Conservation (phyloP, 805 yeast genomes). For the Cyberlindnera misumaiensis region DNA sequence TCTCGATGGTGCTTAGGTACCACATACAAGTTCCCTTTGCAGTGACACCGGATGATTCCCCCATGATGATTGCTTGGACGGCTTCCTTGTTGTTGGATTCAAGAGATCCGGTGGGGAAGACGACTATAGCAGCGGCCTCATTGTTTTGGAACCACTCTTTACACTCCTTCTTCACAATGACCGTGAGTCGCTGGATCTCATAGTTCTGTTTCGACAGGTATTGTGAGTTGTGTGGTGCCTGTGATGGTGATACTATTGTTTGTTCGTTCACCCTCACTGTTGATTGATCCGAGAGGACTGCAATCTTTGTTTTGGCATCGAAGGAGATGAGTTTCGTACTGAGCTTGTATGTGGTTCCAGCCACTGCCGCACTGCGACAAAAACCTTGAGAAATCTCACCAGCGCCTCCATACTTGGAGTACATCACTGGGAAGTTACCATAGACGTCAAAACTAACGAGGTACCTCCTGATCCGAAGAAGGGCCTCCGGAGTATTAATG, state of each 20-base stretch:
- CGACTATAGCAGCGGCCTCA: constrained; percentile 81
- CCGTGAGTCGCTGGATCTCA: constrained; percentile 68
- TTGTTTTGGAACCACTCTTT: constrained; percentile 85
- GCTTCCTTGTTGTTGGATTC: constrained; percentile 57
- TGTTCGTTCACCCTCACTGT: constrained; percentile 71
- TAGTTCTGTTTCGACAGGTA: constrained; percentile 39
- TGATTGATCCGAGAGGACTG: constrained; percentile 70
- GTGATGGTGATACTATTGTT: constrained; percentile 71
- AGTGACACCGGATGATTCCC: constrained; percentile 81
- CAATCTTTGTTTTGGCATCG: constrained; percentile 62
- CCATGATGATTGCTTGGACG: constrained; percentile 83
- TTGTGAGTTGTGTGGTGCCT: constrained; percentile 37
- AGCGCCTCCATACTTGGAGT: constrained; percentile 90
- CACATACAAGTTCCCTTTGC: constrained; percentile 84
- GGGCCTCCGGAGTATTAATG: constrained; percentile 65
- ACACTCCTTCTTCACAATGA: constrained; percentile 82
- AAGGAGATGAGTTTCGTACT: constrained; percentile 58
- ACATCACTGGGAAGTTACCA: constrained; percentile 90
- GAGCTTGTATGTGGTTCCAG: constrained; percentile 88
- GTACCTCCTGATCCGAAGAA: constrained; percentile 77
- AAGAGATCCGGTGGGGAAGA: constrained; percentile 83
- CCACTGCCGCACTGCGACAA: constrained; percentile 96
- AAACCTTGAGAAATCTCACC: constrained; percentile 96
- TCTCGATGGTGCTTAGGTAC: constrained; percentile 79
- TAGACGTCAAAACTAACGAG: constrained; percentile 81